Evolutionary conservation across 2,329 filamentous ascomycete genomes (phyloP), one percentile per base, ranked within the genome.

Genomic region (Stromatinia cepivora): DNA sequence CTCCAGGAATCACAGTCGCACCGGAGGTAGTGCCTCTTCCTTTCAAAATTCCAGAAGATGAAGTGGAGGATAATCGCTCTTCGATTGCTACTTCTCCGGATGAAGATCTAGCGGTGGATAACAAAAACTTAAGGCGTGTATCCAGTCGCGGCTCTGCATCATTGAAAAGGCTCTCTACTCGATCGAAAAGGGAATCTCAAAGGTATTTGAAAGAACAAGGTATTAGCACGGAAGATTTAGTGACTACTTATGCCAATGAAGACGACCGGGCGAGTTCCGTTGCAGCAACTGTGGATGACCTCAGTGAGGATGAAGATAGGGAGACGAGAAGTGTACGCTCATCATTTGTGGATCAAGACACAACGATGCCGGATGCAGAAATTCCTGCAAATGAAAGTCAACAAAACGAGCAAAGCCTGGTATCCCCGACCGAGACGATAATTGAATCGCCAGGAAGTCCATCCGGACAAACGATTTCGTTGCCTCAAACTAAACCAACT

Each of bases 11-110:
- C 7, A 78, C 81, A 20, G 80, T 84, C 39, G 78, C 79, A n/a
- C 86, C 86, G 5, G 79, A 84, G 10, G 81, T 92, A 48, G 80
- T 91, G 0, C 88, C 90, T 22, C 81, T 92, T 1, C 90, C 90
- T 0, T 92, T 92, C 78, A 84, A 78, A 13, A 81, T 91, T 1
- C 87, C 88, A 0, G 78, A 79, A 28, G 80, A 82, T 17, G 80
- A 82, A 2, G 80, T 83, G 6, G 77, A 80, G 9, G 81, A 85
- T 8, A 82, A 86, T 70, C 80, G 84, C 39, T 92, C 90, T 3
- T 92, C 91, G 1, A 83, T 92, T 28, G 92, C 90, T 4, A 91
- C 91, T 0, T 85, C 90, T 75, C 89, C 90, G 22, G 89, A 90
- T 69, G 81, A 84, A 45, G 87, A 90, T 39, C 82, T 83, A 34